phyloP scores from a whole-genome alignment of 2,329 filamentous ascomycete genomes.

The Lasiodiplodia theobromae region DNA sequence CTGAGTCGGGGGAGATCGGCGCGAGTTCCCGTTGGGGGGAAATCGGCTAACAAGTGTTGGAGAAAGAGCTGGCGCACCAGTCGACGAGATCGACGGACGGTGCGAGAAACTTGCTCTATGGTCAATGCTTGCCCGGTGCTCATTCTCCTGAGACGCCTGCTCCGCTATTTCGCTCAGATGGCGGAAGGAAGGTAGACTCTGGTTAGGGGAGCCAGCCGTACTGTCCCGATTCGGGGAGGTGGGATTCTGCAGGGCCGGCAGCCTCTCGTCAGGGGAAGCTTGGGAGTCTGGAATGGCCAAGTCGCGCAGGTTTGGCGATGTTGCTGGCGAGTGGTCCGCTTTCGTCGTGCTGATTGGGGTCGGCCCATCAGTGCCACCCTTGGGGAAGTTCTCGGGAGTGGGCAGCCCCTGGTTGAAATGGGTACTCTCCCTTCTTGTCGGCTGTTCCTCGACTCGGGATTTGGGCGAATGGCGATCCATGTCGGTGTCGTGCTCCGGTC shows the following conservation, averaged over 20 bases:
- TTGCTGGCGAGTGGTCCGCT: constrained; percentile 36
- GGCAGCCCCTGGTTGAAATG: constrained; percentile 9
- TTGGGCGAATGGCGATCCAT: constrained; percentile 24
- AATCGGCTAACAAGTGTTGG: constrained; percentile 44
- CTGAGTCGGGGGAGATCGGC: constrained; percentile 40
- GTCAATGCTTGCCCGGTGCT: constrained; percentile 38
- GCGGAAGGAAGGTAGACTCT: constrained; percentile 42
- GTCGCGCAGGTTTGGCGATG: constrained; percentile 41
- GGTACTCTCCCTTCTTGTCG: not conserved
- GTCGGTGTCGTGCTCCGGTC: constrained; percentile 20
- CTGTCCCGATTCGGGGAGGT: constrained; percentile 42
- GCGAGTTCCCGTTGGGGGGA: constrained; percentile 42
- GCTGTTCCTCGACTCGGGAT: constrained; percentile 1
- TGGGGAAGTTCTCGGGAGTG: constrained; percentile 23
- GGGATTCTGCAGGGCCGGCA: constrained; percentile 45
- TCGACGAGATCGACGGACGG: constrained; percentile 46
- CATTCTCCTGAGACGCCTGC: constrained; percentile 43
- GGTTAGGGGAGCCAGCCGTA: constrained; percentile 39
- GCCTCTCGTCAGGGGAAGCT: constrained; percentile 40
- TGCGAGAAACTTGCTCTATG: constrained; percentile 36
- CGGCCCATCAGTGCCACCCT: not conserved
- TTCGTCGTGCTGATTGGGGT: constrained; percentile 8
- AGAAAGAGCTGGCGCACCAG: constrained; percentile 39
- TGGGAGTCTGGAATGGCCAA: constrained; percentile 43
- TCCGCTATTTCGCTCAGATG: constrained; percentile 45